A percentile compares a stretch with the other conserved stretches of the same genome.
Conservation (phyloP, 768 basidiomycete genomes). For the Leccinum aurantiacum region DNA sequence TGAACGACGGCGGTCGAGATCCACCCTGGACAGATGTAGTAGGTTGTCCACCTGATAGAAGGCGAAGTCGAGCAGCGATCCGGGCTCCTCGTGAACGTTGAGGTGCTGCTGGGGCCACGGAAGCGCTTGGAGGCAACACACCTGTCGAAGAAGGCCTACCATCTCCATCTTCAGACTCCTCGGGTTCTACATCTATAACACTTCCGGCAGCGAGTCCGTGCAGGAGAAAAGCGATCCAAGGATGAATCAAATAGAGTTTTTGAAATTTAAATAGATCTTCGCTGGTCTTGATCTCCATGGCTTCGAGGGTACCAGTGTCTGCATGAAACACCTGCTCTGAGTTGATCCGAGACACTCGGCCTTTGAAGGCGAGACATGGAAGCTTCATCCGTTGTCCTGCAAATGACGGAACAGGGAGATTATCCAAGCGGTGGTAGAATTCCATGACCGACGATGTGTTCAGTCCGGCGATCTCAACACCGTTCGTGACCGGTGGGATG, state of each 20-base stretch:
- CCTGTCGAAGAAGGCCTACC: neutral
- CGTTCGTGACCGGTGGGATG: no score
- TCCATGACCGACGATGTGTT: neutral
- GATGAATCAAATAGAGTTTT: neutral
- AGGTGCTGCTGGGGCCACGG: neutral
- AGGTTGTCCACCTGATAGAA: conserved; percentile 3
- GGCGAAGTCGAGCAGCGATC: neutral
- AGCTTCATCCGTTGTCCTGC: neutral
- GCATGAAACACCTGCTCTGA: neutral
- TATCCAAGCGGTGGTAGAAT: neutral
- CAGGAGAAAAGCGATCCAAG: neutral
- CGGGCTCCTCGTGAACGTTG: neutral
- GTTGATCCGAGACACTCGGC: neutral
- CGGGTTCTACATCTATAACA: neutral
- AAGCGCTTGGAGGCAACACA: neutral
- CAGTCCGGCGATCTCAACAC: neutral
- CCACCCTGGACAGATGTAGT: neutral
- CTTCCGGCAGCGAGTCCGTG: neutral
- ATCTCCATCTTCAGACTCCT: neutral
- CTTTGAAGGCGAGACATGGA: neutral
- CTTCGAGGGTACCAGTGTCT: neutral
- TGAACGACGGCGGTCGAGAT: neutral
- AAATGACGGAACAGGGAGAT: neutral
- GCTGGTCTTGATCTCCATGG: neutral
- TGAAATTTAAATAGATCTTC: neutral